Evolutionary conservation across 2,329 filamentous ascomycete species (phyloP).

Genomic region (Calonectria multiphialidica): DNA sequence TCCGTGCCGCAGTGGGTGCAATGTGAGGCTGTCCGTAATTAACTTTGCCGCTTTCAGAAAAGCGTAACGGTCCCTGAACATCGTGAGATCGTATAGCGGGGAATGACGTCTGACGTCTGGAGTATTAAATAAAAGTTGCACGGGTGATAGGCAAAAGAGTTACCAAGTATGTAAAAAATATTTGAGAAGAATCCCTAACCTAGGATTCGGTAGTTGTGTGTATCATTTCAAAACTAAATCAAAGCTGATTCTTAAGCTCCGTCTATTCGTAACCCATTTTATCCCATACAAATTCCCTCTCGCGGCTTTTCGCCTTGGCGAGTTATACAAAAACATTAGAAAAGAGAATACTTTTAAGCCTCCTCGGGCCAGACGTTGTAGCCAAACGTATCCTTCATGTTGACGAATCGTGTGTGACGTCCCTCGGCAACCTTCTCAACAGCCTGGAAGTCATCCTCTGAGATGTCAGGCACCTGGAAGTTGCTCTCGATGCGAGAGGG

Average conservation of each 20-base stretch:
- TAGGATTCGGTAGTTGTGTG: not conserved
- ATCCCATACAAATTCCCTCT: not conserved
- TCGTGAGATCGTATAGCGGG: too few relatives aligned
- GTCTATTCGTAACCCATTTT: not conserved
- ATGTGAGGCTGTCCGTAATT: not conserved
- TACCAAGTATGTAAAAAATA: not conserved
- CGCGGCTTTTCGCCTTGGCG: not conserved
- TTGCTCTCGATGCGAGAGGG: constrained; percentile 67
- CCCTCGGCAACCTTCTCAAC: constrained; percentile 58
- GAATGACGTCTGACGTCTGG: too few relatives aligned
- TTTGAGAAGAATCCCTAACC: not conserved
- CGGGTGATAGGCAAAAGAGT: too few relatives aligned
- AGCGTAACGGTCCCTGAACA: not conserved
- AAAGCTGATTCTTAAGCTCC: not conserved
- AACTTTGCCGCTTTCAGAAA: not conserved
- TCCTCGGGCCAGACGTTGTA: constrained; percentile 78
- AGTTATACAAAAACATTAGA: not conserved
- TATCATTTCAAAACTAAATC: not conserved
- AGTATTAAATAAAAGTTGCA: too few relatives aligned
- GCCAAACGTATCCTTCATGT: constrained; percentile 86
- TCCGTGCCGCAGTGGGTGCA: not conserved
- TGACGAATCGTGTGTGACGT: constrained; percentile 78
- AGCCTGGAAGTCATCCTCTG: constrained; percentile 68
- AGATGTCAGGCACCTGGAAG: constrained; percentile 39
- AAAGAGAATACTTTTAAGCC: not conserved